Percentiles rank a stretch among this genome's conserved stretches.
phyloP scores from a whole-genome alignment of 257 asterid genomes.

The Ilex asprella region DNA sequence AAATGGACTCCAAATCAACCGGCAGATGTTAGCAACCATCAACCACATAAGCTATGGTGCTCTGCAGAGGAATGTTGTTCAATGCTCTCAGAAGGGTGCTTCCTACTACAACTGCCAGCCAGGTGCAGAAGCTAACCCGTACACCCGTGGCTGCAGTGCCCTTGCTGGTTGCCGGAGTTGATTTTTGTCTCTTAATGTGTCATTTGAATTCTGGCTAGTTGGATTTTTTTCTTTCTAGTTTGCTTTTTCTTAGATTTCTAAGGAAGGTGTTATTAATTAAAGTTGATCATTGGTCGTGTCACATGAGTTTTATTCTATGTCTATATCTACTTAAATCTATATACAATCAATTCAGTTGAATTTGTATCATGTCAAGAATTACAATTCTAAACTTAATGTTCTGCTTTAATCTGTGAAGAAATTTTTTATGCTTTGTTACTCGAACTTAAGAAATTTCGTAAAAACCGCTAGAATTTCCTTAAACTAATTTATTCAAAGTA shows the following conservation, averaged over 20 bases:
- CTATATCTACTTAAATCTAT: too few species aligned
- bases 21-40: slow-evolving; percentile 63
- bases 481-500: too few species aligned
- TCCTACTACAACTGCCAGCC: slow-evolving; percentile 87
- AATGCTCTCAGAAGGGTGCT: slow-evolving; percentile 63
- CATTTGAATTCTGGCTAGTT: too few species aligned
- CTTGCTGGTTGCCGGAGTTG: slow-evolving; percentile 78
- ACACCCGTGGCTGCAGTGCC: slow-evolving; percentile 62
- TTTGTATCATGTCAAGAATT: too few species aligned
- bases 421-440: too few species aligned
- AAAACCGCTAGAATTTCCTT: too few species aligned
- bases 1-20: slow-evolving; percentile 46
- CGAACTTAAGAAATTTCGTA: too few species aligned
- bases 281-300: too few species aligned
- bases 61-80: slow-evolving; percentile 63
- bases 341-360: too few species aligned
- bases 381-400: not conserved
- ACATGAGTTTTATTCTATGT: too few species aligned
- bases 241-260: not conserved
- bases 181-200: not conserved
- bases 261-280: not conserved
- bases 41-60: slow-evolving; percentile 85
- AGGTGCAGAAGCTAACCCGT: slow-evolving; percentile 80
- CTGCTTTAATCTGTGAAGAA: not conserved
- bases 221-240: not conserved